Base-by-base conservation (phyloP, 768 basidiomycete species). In the Pleurotus tuber-regium region DNA sequence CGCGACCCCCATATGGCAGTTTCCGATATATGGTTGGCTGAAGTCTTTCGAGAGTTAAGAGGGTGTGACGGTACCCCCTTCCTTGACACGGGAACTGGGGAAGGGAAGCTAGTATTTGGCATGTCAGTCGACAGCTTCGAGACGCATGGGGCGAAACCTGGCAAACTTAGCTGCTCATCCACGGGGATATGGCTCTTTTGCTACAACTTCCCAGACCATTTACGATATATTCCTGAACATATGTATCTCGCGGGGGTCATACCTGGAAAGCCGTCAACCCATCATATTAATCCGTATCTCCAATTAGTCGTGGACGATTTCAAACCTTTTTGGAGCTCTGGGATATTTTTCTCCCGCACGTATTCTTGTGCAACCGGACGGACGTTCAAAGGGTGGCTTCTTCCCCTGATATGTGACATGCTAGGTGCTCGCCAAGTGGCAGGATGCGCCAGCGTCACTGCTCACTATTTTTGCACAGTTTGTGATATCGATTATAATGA, bases 401-500 rank as follows among this genome's bases (percentile, higher is more conserved):
- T 39, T 25, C 24, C 30, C 25, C 18, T 35, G 11, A 36, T 50
- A 6, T 50, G 48, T 50, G 51, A 52, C 19, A 25, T 46, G 21
- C 24, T 52, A 9, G 51, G 51, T 11, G 43, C 51, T 11, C 43
- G 51, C 4, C 25, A 31, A 21, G 31, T 43, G 16, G 39, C 43
- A n/a, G 40, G 42, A 11, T 10, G 21, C 4, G 25, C 46, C 30
- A n/a, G 29, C 23, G 4, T 24, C 14, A 47, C 4, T 10, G 28
- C 61, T 51, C 50, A 59, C 36, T 43, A 56, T 28, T 60, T 66
- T 44, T 63, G 66, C 54, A 44, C 62, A 18, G 30, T 64, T 44
- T 57, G 64, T 46, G 41, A 56, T 12, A 51, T 43, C 9, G 21
- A 33, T 6, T 10, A 30, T 4, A 33, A 61, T 12, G 56, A 59